A percentile compares a stretch with the other conserved stretches of the same genome.
These are phyloP conservation scores for Fragaria iinumae DNA, from an alignment of 306 rosid genomes.

Conservation along the genomic window DNA sequence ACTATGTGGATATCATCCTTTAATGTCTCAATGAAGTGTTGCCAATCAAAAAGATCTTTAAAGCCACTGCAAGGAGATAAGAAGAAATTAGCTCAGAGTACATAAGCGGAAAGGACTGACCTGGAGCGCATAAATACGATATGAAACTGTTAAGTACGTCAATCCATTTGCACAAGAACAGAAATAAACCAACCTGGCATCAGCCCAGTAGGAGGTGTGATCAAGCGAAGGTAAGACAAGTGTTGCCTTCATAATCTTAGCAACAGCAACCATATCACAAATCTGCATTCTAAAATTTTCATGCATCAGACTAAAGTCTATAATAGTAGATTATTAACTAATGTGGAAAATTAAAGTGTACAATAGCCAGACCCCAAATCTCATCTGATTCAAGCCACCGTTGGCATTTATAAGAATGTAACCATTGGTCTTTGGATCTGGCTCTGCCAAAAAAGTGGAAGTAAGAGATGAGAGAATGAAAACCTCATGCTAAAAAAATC, in stretches of 20 bases:
- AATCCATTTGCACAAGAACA: conserved; percentile 15
- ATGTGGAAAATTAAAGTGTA: conserved; percentile 35
- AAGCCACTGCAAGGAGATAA: conserved; percentile 62
- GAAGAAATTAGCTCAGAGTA: conserved; percentile 1
- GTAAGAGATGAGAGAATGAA: conserved; percentile 22
- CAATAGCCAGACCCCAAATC: conserved; percentile 92
- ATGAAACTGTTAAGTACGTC: not conserved
- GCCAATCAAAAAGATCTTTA: conserved; percentile 96
- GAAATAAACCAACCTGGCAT: conserved; percentile 68
- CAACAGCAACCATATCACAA: conserved; percentile 98
- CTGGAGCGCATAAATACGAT: not conserved
- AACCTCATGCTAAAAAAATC: conserved; percentile 25
- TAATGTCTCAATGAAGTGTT: conserved; percentile 71
- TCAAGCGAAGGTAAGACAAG: conserved; percentile 98
- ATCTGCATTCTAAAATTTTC: conserved; percentile 61
- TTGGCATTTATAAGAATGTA: conserved; percentile 89
- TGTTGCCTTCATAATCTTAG: conserved; percentile 83
- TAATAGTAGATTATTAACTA: conserved; percentile 6
- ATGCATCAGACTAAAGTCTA: conserved; percentile 42
- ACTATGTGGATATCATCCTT: conserved; percentile 82
- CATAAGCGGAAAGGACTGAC: not conserved
- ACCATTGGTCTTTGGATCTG: conserved; percentile 69
- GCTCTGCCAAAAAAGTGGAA: conserved; percentile 44
- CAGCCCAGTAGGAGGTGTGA: conserved; percentile 96
- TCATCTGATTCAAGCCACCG: conserved; percentile 99